phyloP scores from a whole-genome alignment of 2,329 filamentous ascomycete species.

The Pleomassaria siparia region DNA sequence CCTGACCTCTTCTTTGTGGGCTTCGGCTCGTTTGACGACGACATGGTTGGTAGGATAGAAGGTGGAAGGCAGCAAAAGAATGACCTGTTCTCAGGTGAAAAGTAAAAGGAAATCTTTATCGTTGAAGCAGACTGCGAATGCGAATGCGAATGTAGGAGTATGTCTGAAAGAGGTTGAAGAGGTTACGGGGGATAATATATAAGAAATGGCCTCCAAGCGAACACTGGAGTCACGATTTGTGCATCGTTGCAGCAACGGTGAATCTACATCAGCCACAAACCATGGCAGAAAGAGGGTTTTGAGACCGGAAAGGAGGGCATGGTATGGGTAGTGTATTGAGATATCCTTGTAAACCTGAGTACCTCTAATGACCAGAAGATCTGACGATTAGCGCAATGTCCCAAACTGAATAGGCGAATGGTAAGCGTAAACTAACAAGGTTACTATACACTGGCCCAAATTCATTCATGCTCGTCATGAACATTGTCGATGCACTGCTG shows the following conservation, averaged over 20 bases:
- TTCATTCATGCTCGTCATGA: background rate
- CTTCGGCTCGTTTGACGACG: conserved; percentile 22
- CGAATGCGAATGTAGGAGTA: too few species aligned
- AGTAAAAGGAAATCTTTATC: background rate
- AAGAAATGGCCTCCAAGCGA: background rate
- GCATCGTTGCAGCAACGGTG: background rate
- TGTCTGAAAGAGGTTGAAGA: background rate
- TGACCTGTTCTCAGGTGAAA: background rate
- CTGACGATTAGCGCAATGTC: conserved; percentile 1
- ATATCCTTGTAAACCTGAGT: conserved; percentile 3
- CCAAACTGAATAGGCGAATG: conserved; percentile 7
- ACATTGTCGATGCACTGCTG: conserved; percentile 8
- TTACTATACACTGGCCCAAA: conserved; percentile 2
- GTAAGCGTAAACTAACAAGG: conserved; percentile 4
- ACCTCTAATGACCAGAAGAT: conserved; percentile 7
- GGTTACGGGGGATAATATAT: conserved; percentile 8
- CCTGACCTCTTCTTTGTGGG: conserved; percentile 28
- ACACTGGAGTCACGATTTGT: conserved; percentile 4
- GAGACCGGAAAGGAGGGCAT: background rate
- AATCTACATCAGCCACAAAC: conserved; percentile 4
- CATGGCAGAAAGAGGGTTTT: background rate
- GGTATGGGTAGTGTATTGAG: conserved; percentile 4
- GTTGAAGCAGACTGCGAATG: too few species aligned
- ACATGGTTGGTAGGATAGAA: conserved; percentile 14
- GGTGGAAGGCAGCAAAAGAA: background rate